Percentiles rank a stretch among this genome's conserved stretches.
Conservation (phyloP, 306 rosid species). For the Styphnolobium japonicum region DNA sequence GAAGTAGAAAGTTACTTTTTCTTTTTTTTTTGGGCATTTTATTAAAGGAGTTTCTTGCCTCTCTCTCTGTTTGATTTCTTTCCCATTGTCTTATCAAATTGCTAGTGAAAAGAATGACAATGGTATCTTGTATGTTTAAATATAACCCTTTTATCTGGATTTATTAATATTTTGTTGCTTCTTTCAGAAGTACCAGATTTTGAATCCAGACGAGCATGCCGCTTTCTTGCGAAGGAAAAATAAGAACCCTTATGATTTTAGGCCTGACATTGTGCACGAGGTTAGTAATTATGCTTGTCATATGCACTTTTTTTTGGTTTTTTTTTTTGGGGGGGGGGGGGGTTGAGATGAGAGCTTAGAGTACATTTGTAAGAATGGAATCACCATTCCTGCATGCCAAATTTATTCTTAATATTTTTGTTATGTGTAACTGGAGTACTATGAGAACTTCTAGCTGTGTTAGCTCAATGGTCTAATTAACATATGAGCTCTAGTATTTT, state of each 20-base stretch:
- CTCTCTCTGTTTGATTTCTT: too few relatives aligned
- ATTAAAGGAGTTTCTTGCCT: too few relatives aligned
- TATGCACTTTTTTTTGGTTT: neutral
- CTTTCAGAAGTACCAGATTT: conserved; percentile 25
- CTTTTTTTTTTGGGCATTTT: too few relatives aligned
- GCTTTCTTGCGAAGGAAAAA: conserved; percentile 9
- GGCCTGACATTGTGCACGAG: conserved; percentile 31
- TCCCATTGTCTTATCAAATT: too few relatives aligned
- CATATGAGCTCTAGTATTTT: neutral
- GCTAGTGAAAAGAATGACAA: too few relatives aligned
- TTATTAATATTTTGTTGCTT: neutral
- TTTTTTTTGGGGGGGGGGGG: neutral
- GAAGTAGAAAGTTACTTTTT: too few relatives aligned
- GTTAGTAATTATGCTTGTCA: neutral
- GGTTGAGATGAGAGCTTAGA: neutral
- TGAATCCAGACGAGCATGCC: conserved; percentile 30
- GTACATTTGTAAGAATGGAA: too few relatives aligned
- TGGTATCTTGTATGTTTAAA: too few relatives aligned
- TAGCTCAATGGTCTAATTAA: too few relatives aligned
- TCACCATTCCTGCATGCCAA: too few relatives aligned
- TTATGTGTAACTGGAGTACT: neutral
- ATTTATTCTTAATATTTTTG: neutral
- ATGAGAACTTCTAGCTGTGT: too few relatives aligned
- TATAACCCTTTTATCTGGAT: too few relatives aligned
- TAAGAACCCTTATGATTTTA: conserved; percentile 21